Conservation (phyloP, 2,329 filamentous ascomycete genomes). For the Lasiodiplodia citricola region DNA sequence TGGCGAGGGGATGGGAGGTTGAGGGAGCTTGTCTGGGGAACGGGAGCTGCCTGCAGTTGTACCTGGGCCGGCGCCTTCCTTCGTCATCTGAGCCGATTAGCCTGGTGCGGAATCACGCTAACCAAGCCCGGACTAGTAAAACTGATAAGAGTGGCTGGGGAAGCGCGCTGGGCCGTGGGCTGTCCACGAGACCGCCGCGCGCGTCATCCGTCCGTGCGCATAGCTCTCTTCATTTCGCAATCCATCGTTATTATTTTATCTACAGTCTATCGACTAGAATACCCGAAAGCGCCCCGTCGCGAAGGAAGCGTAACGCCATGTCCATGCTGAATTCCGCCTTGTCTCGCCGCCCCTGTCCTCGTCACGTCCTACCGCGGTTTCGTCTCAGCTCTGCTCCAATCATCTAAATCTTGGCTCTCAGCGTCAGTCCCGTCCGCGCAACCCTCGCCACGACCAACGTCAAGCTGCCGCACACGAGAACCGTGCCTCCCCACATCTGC, state of each 20-base stretch:
- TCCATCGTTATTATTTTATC: neutral
- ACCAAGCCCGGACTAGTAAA: neutral
- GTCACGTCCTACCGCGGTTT: neutral
- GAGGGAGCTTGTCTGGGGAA: conserved; percentile 9
- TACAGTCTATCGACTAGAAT: neutral
- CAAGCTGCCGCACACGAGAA: conserved; percentile 37
- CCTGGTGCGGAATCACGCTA: neutral
- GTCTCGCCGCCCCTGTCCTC: neutral
- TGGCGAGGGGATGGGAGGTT: conserved; percentile 1
- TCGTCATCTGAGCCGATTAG: conserved; percentile 27
- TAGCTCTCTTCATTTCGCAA: neutral
- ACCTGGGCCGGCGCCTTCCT: conserved; percentile 18
- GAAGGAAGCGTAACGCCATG: neutral
- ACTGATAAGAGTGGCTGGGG: conserved; percentile 23
- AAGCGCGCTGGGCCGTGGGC: conserved; percentile 13
- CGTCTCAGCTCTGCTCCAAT: neutral
- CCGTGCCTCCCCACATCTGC: conserved; percentile 37
- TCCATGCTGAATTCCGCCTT: neutral
- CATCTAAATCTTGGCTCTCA: conserved; percentile 36
- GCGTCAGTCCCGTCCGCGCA: conserved; percentile 39
- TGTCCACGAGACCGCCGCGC: conserved; percentile 23
- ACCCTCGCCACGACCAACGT: conserved; percentile 38
- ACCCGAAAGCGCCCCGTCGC: neutral
- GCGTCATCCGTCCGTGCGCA: conserved; percentile 5
- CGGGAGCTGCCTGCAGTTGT: conserved; percentile 23